Conservation (phyloP, 2,329 filamentous ascomycete genomes). For the Penicillium sp. region DNA sequence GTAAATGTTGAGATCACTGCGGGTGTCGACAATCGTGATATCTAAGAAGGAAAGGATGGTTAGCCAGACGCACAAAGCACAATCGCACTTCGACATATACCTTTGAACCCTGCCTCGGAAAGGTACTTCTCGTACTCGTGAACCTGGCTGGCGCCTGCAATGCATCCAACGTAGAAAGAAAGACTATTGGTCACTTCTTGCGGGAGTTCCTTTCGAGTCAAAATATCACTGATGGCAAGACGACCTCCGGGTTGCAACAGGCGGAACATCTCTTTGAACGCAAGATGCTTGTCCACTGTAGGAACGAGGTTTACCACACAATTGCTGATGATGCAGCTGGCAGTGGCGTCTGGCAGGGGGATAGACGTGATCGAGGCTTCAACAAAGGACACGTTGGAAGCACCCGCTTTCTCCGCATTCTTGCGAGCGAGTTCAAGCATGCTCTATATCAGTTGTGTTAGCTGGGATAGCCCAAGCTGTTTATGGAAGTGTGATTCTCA, state of each 20-base stretch:
- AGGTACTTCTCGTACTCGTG: constrained; percentile 54
- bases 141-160: constrained; percentile 56
- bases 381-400: constrained; percentile 51
- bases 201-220: constrained; percentile 51
- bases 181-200: constrained; percentile 49
- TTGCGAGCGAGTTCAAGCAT: constrained; percentile 53
- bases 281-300: constrained; percentile 49
- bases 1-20: not conserved
- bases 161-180: constrained; percentile 58
- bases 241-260: constrained; percentile 57
- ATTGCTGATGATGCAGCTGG: constrained; percentile 61
- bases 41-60: not conserved
- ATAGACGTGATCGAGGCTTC: constrained; percentile 52
- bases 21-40: not conserved
- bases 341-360: constrained; percentile 40
- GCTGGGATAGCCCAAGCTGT: not conserved
- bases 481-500: constrained; percentile 14
- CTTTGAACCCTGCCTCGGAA: constrained; percentile 48
- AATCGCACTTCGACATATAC: constrained; percentile 27
- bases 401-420: constrained; percentile 41
- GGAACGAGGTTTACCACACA: constrained; percentile 62
- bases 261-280: constrained; percentile 58
- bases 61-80: not conserved
- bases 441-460: constrained; percentile 37
- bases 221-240: constrained; percentile 59